Base-by-base conservation (phyloP, 768 basidiomycete species). In the Strobilomyces dryophilus region DNA sequence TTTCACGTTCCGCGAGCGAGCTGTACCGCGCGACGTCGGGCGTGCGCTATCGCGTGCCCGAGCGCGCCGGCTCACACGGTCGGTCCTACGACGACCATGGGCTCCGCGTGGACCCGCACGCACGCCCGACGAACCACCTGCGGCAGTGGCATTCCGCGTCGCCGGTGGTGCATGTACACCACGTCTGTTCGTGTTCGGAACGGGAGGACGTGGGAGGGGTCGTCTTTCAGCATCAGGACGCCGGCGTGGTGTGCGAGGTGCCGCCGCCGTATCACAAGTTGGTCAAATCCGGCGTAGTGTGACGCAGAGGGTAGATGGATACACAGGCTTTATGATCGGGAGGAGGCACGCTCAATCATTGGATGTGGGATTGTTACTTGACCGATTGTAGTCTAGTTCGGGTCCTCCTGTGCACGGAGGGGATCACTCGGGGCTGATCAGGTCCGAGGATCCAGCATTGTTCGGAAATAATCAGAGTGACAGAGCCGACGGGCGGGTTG, bases 191-290 rank as follows among this genome's bases (percentile, higher is more conserved):
- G 11, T 21, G 21, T 18, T 12, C 36, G 18, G 56, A 39, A 7
- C 29, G n/a, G 20, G 43, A 27, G 4, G 31, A n/a, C 2, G 51
- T 40, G 14, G 31, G 39, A 27, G n/a, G 39, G 32, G 8, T 41
- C 15, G 41, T 60, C 7, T 39, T 56, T 18, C 59, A 67, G 51
- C 61, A 63, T 47, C 59, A 45, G 27, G 58, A 63, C 51, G 58
- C 56, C 2, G 57, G 52, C 5, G 31, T 39, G 47, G 51, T 59
- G 53, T 48, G 56, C 18, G 67, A 68, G 35, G 36, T 58, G 18
- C 66, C 66, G 1, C 66, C 66, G 15, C 66, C 66, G 8, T 69
- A 68, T 45, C 58, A 61, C 52, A 58, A 56, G 36, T 31, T 59
- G 26, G 40, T 47, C 42, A 8, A 35, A 46, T 51, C 49, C 2